Evolutionary conservation across 176 grass and related monocot species (phyloP).

Genomic region (Musa acuminata): DNA sequence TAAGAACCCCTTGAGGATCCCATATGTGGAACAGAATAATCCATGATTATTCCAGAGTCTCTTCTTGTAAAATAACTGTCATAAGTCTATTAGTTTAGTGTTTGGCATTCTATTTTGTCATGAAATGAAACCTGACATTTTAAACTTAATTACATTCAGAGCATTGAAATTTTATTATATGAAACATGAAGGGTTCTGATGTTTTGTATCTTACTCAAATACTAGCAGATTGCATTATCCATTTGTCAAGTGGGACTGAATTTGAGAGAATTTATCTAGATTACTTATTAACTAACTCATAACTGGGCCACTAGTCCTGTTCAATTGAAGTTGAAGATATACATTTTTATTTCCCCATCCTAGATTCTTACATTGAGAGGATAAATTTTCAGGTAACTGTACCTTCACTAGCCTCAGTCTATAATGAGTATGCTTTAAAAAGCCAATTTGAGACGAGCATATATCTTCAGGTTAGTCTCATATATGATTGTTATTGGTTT

Average conservation of each 20-base stretch:
- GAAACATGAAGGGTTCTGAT: neutral
- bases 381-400: slow-evolving; percentile 50
- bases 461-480: slow-evolving; percentile 82
- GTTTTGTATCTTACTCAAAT: neutral
- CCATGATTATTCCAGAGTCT: neutral
- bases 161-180: neutral
- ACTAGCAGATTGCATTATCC: neutral
- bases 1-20: neutral
- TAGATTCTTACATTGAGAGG: slow-evolving; percentile 16
- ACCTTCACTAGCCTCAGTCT: slow-evolving; percentile 89
- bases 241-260: neutral
- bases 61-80: neutral
- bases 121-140: neutral
- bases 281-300: neutral
- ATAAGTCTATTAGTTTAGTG: neutral
- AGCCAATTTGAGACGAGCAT: slow-evolving; percentile 97
- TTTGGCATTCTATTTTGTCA: slow-evolving; percentile 3
- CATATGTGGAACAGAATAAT: neutral
- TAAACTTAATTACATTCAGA: neutral
- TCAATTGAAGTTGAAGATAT: neutral
- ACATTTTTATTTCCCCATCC: neutral
- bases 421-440: slow-evolving; percentile 94
- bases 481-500: slow-evolving; percentile 16
- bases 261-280: neutral
- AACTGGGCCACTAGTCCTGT: neutral